These are phyloP conservation scores for Arthrobotrys pseudoclavata DNA, from an alignment of 2,329 filamentous ascomycete genomes.

Conservation along the genomic window DNA sequence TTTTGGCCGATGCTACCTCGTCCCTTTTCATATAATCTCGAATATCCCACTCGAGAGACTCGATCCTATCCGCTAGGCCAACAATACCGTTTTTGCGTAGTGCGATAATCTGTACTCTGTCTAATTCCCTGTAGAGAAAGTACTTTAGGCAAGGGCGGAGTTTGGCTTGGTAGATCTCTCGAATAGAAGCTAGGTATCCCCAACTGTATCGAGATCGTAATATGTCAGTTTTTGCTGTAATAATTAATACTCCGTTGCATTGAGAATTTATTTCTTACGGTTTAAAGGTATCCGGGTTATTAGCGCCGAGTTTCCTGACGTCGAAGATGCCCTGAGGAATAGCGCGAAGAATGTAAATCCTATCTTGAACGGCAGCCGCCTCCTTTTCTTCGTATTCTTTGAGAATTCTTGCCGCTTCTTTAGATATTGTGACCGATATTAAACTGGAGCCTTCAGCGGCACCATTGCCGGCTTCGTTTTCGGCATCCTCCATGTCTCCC, in stretches of 20 bases:
- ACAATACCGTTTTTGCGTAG: not conserved
- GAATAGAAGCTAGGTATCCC: not conserved
- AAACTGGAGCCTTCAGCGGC: not conserved
- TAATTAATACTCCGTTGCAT: not conserved
- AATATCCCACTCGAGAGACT: conserved; percentile 45
- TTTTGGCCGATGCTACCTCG: not conserved
- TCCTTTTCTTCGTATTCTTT: not conserved
- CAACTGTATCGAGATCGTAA: not conserved
- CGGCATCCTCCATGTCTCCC: not conserved
- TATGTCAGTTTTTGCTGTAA: not conserved
- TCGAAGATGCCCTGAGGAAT: not conserved
- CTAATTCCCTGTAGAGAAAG: conserved; percentile 6
- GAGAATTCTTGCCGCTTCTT: not conserved
- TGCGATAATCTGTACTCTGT: conserved; percentile 1
- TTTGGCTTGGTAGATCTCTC: not conserved
- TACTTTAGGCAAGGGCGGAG: not conserved
- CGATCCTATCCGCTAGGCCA: conserved; percentile 37
- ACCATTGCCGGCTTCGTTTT: not conserved
- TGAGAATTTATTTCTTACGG: conserved; percentile 7
- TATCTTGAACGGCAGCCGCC: not conserved
- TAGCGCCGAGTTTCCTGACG: not conserved
- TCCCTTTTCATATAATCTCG: conserved; percentile 14
- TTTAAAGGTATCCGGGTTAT: not conserved
- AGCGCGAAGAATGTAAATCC: not conserved
- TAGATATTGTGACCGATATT: too few species aligned